Evolutionary conservation across 2,329 filamentous ascomycete species (phyloP).

Genomic region (Zymoseptoria brevis): DNA sequence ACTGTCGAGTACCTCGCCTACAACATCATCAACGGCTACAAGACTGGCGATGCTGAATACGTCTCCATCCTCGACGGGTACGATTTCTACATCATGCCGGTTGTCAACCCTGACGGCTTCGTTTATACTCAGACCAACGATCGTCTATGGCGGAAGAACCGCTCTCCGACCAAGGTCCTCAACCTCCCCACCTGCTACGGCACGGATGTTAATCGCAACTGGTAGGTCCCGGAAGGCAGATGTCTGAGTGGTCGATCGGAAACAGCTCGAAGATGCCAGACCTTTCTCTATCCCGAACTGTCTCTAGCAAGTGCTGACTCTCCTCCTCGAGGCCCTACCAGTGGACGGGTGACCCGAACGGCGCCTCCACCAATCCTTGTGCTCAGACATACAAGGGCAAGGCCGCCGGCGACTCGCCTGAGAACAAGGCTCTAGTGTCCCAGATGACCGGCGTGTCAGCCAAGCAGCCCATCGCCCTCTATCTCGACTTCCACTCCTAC

Average conservation of each 20-base stretch:
- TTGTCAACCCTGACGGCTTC: slow-evolving; percentile 41
- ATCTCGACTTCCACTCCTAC: slow-evolving; percentile 59
- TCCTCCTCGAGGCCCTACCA: slow-evolving; percentile 40
- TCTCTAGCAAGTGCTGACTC: no score
- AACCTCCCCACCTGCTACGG: slow-evolving; percentile 39
- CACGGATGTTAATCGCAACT: slow-evolving; percentile 49
- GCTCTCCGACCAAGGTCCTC: slow-evolving; percentile 29
- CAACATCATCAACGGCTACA: slow-evolving; percentile 19
- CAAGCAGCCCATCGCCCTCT: slow-evolving; percentile 49
- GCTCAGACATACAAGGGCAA: slow-evolving; percentile 39
- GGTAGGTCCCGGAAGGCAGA: no score
- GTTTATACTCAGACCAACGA: slow-evolving; percentile 50
- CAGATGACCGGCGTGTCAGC: slow-evolving; percentile 40
- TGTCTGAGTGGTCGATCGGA: no score
- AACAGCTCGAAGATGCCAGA: no score
- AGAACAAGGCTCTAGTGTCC: slow-evolving; percentile 44
- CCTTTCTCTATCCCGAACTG: no score
- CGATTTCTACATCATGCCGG: slow-evolving; percentile 19
- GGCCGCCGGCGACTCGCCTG: slow-evolving; percentile 40
- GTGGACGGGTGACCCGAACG: slow-evolving; percentile 41
- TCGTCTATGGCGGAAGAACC: slow-evolving; percentile 57
- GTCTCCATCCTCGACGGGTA: slow-evolving; percentile 15
- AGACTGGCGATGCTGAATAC: slow-evolving; percentile 10
- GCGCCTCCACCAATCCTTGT: slow-evolving; percentile 47
- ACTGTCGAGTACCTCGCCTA: slow-evolving; percentile 22